A percentile compares a stretch with the other conserved stretches of the same genome.
Evolutionary conservation across 2,329 filamentous ascomycete genomes (phyloP).

Genomic region (Trichoderma sp.): DNA sequence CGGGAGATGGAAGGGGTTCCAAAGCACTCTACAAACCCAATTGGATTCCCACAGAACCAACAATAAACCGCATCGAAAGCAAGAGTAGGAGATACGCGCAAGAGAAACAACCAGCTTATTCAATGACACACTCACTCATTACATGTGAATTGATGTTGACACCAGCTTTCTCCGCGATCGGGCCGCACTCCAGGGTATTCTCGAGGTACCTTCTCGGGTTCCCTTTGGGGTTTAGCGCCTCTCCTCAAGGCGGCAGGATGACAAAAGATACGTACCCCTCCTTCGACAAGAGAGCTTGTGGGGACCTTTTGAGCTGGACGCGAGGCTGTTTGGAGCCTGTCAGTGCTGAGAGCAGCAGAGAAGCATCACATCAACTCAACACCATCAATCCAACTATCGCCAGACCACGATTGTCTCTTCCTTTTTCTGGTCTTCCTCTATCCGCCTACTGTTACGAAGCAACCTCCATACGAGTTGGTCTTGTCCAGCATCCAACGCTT

Average conservation of each 20-base stretch:
- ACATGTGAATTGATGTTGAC: neutral
- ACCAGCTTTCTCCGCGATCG: conserved; percentile 23
- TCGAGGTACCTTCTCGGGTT: neutral
- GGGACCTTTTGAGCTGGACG: conserved; percentile 20
- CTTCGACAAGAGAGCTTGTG: neutral
- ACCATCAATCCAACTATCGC: neutral
- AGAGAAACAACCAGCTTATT: neutral
- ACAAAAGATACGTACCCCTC: conserved; percentile 24
- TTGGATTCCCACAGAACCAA: neutral
- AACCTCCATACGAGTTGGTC: neutral
- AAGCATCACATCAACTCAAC: neutral
- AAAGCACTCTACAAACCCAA: neutral
- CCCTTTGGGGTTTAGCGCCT: neutral
- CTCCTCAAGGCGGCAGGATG: neutral
- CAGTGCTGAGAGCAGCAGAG: neutral
- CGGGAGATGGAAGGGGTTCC: neutral
- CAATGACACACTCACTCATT: neutral
- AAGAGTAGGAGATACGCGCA: neutral
- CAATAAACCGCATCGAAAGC: neutral
- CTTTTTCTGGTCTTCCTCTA: neutral
- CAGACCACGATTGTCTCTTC: neutral
- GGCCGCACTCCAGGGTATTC: conserved; percentile 3
- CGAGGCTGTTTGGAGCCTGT: conserved; percentile 32
- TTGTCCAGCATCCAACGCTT: neutral
- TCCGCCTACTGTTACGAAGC: neutral